These are phyloP conservation scores for Saururus chinensis DNA, from an alignment of 164 flowering plant genomes.

Conservation along the genomic window DNA sequence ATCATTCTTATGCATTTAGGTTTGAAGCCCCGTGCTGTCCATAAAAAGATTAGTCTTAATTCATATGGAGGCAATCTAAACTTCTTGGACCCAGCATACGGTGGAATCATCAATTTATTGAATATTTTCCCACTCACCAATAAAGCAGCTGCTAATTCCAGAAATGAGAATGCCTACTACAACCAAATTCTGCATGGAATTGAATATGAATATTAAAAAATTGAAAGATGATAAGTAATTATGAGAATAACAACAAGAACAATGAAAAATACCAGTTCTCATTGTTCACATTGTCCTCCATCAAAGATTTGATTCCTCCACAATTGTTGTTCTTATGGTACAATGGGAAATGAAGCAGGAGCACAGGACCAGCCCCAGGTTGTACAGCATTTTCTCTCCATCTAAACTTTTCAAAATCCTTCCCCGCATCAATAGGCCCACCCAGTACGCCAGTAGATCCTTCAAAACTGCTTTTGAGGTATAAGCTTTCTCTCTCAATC, in stretches of 20 bases:
- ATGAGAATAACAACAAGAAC: neutral
- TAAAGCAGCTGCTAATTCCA: neutral
- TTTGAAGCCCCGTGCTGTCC: neutral
- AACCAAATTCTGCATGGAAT: neutral
- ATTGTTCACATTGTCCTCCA: constrained; percentile 1
- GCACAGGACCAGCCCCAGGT: constrained; percentile 63
- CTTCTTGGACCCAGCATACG: no score
- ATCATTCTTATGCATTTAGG: neutral
- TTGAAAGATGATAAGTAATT: neutral
- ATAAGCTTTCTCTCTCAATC: constrained; percentile 46
- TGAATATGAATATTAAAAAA: neutral
- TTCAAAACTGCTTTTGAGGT: constrained; percentile 16
- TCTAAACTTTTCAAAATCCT: constrained; percentile 9
- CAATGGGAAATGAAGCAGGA: constrained; percentile 62
- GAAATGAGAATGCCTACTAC: neutral
- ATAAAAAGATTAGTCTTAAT: no score
- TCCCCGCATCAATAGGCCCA: constrained; percentile 3
- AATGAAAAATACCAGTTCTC: neutral
- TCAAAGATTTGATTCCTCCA: constrained; percentile 5
- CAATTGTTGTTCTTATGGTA: constrained; percentile 16
- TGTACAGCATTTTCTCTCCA: constrained; percentile 40
- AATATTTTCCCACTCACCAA: neutral
- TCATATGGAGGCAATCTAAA: neutral
- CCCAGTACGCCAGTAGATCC: constrained; percentile 4
- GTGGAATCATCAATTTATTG: neutral